These are phyloP conservation scores for Trichosporon asahii DNA, from an alignment of 1,284 basidiomycete species.

Conservation along the genomic window DNA sequence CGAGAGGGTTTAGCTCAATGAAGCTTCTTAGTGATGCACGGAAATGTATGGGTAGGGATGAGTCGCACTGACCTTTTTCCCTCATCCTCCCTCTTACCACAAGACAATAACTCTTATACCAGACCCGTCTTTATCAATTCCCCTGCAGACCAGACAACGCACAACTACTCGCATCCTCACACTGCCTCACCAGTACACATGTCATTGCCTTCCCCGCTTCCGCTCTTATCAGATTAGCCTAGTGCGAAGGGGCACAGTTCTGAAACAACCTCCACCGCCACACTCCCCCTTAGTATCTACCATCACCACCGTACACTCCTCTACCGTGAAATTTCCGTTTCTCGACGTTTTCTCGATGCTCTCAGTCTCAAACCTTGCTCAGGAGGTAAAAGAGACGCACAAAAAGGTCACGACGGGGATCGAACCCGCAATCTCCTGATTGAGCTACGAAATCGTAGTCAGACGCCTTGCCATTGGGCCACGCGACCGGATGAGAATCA, in stretches of 20 bases:
- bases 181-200: too few species aligned
- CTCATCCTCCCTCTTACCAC: too few species aligned
- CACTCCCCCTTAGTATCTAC: not conserved
- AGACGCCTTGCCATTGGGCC: conserved; percentile 1
- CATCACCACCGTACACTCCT: too few species aligned
- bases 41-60: not conserved
- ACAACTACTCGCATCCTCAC: too few species aligned
- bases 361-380: not conserved
- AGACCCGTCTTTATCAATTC: too few species aligned
- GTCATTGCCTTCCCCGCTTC: too few species aligned
- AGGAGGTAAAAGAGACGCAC: not conserved
- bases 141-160: too few species aligned
- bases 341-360: not conserved
- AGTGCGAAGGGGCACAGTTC: too few species aligned
- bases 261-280: not conserved
- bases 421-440: conserved; percentile 3
- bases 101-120: too few species aligned
- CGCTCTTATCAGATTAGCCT: not conserved
- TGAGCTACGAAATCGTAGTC: not conserved
- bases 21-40: not conserved
- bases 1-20: too few species aligned
- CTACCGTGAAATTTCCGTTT: not conserved
- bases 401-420: conserved; percentile 6
- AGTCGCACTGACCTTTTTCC: too few species aligned
- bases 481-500: not conserved